Evolutionary conservation across 202 grass and related monocot genomes (phyloP).

Genomic region (Schoenoplectus tabernaemontani): DNA sequence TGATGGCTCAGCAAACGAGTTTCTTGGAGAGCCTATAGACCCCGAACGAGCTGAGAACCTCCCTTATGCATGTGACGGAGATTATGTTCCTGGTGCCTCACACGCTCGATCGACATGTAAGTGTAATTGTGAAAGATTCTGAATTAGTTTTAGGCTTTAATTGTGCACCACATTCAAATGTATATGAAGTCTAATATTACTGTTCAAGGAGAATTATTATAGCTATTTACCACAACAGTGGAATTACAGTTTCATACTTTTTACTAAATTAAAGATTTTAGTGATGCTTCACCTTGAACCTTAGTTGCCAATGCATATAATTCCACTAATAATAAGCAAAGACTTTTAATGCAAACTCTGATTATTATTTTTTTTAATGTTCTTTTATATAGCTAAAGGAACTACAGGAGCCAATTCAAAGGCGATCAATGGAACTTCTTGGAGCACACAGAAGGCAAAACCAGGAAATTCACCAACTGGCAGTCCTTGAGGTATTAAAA

Average conservation of each 20-base stretch:
- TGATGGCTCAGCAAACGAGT: not conserved
- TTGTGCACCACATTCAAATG: not conserved
- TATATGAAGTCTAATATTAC: not conserved
- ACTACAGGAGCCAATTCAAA: not conserved
- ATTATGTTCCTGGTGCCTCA: not conserved
- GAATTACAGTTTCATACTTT: not conserved
- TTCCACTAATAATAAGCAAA: not conserved
- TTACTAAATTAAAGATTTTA: not conserved
- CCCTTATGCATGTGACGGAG: conserved; percentile 9
- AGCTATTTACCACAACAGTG: not conserved
- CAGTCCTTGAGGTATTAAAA: conserved; percentile 22
- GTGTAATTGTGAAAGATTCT: not conserved
- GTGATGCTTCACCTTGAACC: not conserved
- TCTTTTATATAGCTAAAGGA: not conserved
- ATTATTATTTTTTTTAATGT: not conserved
- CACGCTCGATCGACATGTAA: not conserved
- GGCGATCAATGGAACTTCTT: conserved; percentile 18
- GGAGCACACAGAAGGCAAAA: conserved; percentile 4
- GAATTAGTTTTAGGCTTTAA: not conserved
- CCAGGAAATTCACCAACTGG: conserved; percentile 1
- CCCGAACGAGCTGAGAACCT: conserved; percentile 9
- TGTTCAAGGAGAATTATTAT: not conserved
- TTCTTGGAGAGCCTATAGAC: conserved; percentile 18
- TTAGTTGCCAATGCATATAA: not conserved
- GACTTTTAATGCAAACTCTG: not conserved